Evolutionary conservation across 129 eudicot genomes (phyloP), one percentile per base, ranked within the genome.

Genomic region (Dittrichia graveolens): DNA sequence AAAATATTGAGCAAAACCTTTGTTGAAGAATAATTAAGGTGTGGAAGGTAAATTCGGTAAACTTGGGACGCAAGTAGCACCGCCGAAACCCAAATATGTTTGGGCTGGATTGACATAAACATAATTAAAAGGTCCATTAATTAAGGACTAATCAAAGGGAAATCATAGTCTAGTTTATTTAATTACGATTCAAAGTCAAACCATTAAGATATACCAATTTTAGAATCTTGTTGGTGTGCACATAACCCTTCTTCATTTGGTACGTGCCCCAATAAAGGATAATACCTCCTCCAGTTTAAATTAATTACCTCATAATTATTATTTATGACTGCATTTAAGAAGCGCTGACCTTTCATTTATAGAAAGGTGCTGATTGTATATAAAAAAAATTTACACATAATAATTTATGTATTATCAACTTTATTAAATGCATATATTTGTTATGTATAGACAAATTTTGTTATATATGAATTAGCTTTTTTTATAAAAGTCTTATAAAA

Each of bases 281-380:
- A n/a, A n/a, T n/a, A n/a, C n/a, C n/a, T n/a, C n/a, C n/a, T n/a
- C n/a, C n/a, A n/a, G n/a, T n/a, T n/a, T n/a, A n/a, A n/a, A n/a
- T n/a, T n/a, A n/a, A 66, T 75, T 76, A 58, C 15, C 65, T 56
- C 54, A 58, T 44, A 56, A 57, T 58, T 58, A 19, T 45, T 45
- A 47, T 57, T 68, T 67, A 67, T 76, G 61, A 76, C 57, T 68
- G 69, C 80, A 76, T 67, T 57, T 43, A 66, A 58, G 53, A 66
- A 67, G 62, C 61, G 80, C 68, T 76, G 68, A 76, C 80, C 43
- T 56, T 19, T 40, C 7, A 9, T 24, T 24, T 24, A 24, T 24
- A 24, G 31, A 24, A 24, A 24, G 31, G 31, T 24, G 31, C 1
- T 2, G 31, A 24, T 24, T 2, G 31, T 24, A 24, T 24, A 24